Percentiles rank a stretch among this genome's conserved stretches.
phyloP scores from a whole-genome alignment of 192 early-diverging fungal genomes.

The Thamnidium elegans region DNA sequence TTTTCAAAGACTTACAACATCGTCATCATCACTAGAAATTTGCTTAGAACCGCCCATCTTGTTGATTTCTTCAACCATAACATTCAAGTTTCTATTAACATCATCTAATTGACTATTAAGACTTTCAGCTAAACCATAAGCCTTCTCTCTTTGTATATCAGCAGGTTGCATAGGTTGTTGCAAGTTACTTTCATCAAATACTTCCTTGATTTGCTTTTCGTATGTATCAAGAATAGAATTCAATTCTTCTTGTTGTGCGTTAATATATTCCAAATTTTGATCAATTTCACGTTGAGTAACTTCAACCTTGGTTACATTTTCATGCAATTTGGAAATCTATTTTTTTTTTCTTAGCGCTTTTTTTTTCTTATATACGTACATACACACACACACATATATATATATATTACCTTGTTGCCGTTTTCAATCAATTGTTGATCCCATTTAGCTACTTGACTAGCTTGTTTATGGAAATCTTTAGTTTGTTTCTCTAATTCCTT shows the following conservation, averaged over 20 bases:
- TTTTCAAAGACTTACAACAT: slow-evolving; percentile 27
- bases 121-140: slow-evolving; percentile 83
- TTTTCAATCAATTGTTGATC: slow-evolving; percentile 86
- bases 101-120: slow-evolving; percentile 87
- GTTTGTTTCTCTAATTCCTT: slow-evolving; percentile 75
- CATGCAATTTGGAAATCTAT: slow-evolving; percentile 74
- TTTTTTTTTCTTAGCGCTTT: not conserved
- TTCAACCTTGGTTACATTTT: slow-evolving; percentile 72
- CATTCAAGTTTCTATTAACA: slow-evolving; percentile 72
- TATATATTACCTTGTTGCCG: slow-evolving; percentile 62
- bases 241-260: slow-evolving; percentile 81
- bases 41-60: slow-evolving; percentile 41
- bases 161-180: slow-evolving; percentile 55
- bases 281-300: slow-evolving; percentile 76
- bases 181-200: slow-evolving; percentile 44
- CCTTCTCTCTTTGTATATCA: slow-evolving; percentile 82
- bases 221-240: slow-evolving; percentile 75
- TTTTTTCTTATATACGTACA: not conserved
- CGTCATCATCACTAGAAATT: slow-evolving; percentile 29
- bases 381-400: not conserved
- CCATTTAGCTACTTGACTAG: slow-evolving; percentile 79
- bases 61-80: slow-evolving; percentile 89
- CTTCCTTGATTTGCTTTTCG: slow-evolving; percentile 62
- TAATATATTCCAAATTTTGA: slow-evolving; percentile 84
- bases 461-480: slow-evolving; percentile 82